Percentiles rank a stretch among this genome's conserved stretches.
These are phyloP conservation scores for Calonectria honghensis DNA, from an alignment of 2,329 filamentous ascomycete genomes.

Conservation along the genomic window DNA sequence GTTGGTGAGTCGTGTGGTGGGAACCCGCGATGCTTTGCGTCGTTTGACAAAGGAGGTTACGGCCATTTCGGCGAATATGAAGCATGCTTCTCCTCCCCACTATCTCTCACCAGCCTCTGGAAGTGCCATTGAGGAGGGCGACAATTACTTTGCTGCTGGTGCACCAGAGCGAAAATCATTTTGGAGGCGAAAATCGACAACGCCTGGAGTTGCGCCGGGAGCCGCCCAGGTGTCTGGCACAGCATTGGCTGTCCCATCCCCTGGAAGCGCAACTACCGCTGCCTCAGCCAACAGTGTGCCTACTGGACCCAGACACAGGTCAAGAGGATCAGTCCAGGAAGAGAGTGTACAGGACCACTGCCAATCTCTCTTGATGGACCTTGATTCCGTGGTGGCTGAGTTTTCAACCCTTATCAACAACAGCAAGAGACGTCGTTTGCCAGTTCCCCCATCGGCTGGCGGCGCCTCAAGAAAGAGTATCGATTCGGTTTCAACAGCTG, in stretches of 20 bases:
- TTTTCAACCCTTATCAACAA: slow-evolving; percentile 86
- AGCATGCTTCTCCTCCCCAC: slow-evolving; percentile 52
- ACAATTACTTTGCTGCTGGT: slow-evolving; percentile 71
- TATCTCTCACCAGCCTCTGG: slow-evolving; percentile 66
- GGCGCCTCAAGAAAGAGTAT: slow-evolving; percentile 77
- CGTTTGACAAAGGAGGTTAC: slow-evolving; percentile 91
- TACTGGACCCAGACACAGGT: slow-evolving; percentile 60
- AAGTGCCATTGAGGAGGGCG: slow-evolving; percentile 70
- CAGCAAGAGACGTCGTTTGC: slow-evolving; percentile 84
- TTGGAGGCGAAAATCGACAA: slow-evolving; percentile 92
- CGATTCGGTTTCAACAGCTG: slow-evolving; percentile 84
- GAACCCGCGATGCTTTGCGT: slow-evolving; percentile 90
- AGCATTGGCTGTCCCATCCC: slow-evolving; percentile 65
- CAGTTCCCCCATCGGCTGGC: slow-evolving; percentile 69
- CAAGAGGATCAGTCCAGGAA: slow-evolving; percentile 65
- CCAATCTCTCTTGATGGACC: slow-evolving; percentile 86
- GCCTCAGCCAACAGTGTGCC: slow-evolving; percentile 56
- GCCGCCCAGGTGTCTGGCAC: slow-evolving; percentile 62
- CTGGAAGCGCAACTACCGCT: slow-evolving; percentile 59
- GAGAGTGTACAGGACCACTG: slow-evolving; percentile 88
- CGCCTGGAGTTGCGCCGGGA: slow-evolving; percentile 64
- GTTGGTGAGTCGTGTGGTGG: slow-evolving; percentile 89
- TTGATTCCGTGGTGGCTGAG: slow-evolving; percentile 88
- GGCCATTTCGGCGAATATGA: slow-evolving; percentile 72
- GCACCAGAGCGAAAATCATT: slow-evolving; percentile 78